Conservation (phyloP, 371 early-diverging fungal species). For the Umbelopsis sp. region DNA sequence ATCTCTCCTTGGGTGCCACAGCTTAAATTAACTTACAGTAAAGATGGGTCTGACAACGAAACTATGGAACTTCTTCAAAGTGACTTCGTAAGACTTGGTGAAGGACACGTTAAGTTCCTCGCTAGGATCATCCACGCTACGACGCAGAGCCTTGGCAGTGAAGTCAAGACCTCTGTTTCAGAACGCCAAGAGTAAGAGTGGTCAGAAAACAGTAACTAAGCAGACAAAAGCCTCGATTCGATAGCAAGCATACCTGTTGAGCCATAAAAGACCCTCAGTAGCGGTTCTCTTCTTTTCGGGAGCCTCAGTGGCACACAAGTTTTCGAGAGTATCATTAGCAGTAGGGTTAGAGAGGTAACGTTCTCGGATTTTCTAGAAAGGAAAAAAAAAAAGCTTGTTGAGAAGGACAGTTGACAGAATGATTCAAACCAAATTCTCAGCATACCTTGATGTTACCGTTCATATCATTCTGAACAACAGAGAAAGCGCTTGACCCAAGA, state of each 20-base stretch:
- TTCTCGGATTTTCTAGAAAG: constrained; percentile 77
- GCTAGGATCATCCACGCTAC: constrained; percentile 64
- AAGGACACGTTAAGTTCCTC: constrained; percentile 88
- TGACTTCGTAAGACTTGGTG: constrained; percentile 78
- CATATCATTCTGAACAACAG: constrained; percentile 87
- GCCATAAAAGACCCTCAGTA: constrained; percentile 92
- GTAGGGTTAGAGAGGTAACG: constrained; percentile 66
- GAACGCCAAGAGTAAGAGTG: background rate
- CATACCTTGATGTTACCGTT: constrained; percentile 84
- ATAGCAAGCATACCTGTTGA: constrained; percentile 68
- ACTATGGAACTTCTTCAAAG: constrained; percentile 81
- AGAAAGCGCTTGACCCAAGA: constrained; percentile 76
- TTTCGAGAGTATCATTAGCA: constrained; percentile 79
- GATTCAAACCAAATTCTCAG: background rate
- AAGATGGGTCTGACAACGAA: constrained; percentile 86
- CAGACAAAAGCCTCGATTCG: background rate
- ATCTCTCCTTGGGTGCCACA: background rate
- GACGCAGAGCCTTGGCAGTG: constrained; percentile 77
- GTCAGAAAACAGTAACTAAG: background rate
- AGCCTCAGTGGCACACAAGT: constrained; percentile 76
- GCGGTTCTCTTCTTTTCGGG: constrained; percentile 78
- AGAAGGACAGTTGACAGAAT: background rate
- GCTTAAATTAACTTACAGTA: constrained; percentile 51
- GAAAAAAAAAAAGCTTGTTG: background rate
- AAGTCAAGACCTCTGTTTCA: constrained; percentile 83